A percentile compares a stretch with the other conserved stretches of the same genome.
phyloP scores from a whole-genome alignment of 306 rosid species.

The Styphnolobium japonicum region DNA sequence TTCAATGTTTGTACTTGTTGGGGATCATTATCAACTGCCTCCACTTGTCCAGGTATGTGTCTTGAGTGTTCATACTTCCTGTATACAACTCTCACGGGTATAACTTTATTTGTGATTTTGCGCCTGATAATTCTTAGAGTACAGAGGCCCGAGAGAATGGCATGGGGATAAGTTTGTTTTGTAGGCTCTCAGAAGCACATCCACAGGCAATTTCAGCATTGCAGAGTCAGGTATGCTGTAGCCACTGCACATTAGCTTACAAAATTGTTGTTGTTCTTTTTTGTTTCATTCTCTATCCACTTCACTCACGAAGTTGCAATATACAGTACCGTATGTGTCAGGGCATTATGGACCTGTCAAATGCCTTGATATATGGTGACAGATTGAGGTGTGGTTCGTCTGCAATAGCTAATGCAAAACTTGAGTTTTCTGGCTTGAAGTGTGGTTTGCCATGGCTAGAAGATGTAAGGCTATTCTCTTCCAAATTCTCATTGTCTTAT shows the following conservation, averaged over 20 bases:
- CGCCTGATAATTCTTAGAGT: conserved; percentile 50
- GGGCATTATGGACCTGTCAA: conserved; percentile 88
- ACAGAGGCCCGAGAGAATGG: conserved; percentile 93
- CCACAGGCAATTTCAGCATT: conserved; percentile 87
- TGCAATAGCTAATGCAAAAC: conserved; percentile 72
- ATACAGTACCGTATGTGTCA: conserved; percentile 92
- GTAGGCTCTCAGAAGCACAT: conserved; percentile 95
- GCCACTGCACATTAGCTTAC: neutral
- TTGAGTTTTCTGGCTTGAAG: conserved; percentile 46
- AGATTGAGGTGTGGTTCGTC: conserved; percentile 87
- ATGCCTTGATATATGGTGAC: conserved; percentile 88
- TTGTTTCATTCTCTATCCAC: conserved; percentile 4
- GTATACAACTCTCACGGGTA: neutral
- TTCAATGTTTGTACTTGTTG: conserved; percentile 86
- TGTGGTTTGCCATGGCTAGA: conserved; percentile 65
- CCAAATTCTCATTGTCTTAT: conserved; percentile 14
- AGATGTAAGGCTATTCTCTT: conserved; percentile 48
- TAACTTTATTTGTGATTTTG: neutral
- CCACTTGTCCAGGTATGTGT: conserved; percentile 80
- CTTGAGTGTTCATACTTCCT: neutral
- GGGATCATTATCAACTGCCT: conserved; percentile 95
- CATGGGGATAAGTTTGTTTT: conserved; percentile 84
- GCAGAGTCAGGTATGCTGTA: conserved; percentile 74
- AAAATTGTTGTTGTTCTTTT: conserved; percentile 19
- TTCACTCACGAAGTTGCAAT: conserved; percentile 33